Evolutionary conservation across 176 grass and related monocot genomes (phyloP).

Genomic region (Triticum dicoccoides): DNA sequence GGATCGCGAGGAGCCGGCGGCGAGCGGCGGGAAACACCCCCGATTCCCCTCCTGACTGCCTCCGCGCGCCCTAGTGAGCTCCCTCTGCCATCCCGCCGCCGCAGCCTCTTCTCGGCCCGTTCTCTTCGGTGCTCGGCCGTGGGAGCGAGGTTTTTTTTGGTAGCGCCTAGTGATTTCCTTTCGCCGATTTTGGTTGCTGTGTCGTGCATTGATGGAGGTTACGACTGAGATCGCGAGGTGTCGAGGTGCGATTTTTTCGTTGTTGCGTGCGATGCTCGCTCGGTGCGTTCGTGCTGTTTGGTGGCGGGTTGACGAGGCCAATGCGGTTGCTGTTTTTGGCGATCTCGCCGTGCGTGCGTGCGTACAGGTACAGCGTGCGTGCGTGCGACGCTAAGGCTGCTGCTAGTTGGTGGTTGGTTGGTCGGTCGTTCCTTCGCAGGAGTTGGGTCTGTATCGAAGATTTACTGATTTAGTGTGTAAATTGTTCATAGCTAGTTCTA

Average conservation of each 20-base stretch:
- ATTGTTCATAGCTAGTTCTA: no score
- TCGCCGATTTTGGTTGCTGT: not conserved
- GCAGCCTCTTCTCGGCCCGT: not conserved
- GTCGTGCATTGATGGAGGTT: not conserved
- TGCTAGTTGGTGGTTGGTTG: slow-evolving; percentile 4
- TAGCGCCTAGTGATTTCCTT: not conserved
- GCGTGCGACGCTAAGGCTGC: not conserved
- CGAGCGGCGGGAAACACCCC: not conserved
- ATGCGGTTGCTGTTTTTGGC: slow-evolving; percentile 14
- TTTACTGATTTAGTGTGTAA: no score
- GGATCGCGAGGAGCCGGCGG: not conserved
- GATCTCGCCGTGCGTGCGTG: not conserved
- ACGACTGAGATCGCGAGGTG: not conserved
- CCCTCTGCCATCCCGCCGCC: not conserved
- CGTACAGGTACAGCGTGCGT: not conserved
- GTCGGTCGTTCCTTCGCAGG: not conserved
- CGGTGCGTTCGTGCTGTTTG: not conserved
- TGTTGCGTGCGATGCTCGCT: not conserved
- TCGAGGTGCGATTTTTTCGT: not conserved
- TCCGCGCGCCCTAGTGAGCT: slow-evolving; percentile 22
- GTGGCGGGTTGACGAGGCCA: not conserved
- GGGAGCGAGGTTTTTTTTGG: not conserved
- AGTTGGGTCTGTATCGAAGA: no score
- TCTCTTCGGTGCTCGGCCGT: not conserved
- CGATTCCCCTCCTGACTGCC: not conserved